Base-by-base conservation (phyloP, 164 flowering plant species). In the Protea cynaroides region DNA sequence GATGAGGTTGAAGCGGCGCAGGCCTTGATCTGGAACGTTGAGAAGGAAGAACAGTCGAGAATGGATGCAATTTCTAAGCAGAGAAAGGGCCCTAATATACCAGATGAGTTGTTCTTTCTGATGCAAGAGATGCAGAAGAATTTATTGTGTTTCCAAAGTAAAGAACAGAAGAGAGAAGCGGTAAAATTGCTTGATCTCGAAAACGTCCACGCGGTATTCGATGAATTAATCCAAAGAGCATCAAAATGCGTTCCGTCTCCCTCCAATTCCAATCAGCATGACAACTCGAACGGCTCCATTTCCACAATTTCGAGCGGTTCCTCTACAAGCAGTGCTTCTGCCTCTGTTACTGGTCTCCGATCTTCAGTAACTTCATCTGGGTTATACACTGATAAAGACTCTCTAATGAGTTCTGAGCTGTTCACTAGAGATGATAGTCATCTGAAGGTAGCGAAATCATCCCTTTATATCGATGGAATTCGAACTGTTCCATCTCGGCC, bases 1-100 rank as follows among this genome's bases (percentile, higher is more conserved):
- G 88, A 86, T 0, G 90, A 88, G 61, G 79, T 85, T 1, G 89
- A 82, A 53, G 92, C 89, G 0, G 90, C 95, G 4, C 72, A 52
- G 65, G 68, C 66, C 4, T 44, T 90, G 68, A 78, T 90, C 36
- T 70, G 40, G 46, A 85, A 81, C 46, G 86, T 83, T 2, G 95
- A 88, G 23, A 81, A 79, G 58, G 97, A 90, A 47, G 89, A 82
- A 52, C 82, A 84, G 7, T 62, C 71, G 6, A 76, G 79, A 43
- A 40, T 85, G 1, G 95, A 88, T 21, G 67, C 76, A 7, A 74
- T 80, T 56, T 36, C 51, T 13, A 80, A 63, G 71, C 78, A 73
- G 67, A 71, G 56, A 17, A 80, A 74, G 65, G 46, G 65, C 11
- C 24, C 34, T 12, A 69, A 73, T 4, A 69, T 80, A 5, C 80